Percentiles rank a stretch among this genome's conserved stretches.
These are phyloP conservation scores for Penicillium pancosmium DNA, from an alignment of 495 filamentous ascomycete genomes.

Conservation along the genomic window DNA sequence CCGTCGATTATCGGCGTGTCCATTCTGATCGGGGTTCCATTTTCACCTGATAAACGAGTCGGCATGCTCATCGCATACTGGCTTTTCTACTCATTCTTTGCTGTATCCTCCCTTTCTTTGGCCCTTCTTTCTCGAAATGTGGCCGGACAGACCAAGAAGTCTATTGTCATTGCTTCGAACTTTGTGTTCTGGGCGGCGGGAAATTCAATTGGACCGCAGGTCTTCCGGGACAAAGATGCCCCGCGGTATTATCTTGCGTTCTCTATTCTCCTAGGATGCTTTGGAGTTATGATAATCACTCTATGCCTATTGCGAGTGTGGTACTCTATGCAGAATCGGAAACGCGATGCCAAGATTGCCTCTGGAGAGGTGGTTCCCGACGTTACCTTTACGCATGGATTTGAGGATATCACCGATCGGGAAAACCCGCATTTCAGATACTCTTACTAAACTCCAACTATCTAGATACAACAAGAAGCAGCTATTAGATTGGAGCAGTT, in stretches of 20 bases:
- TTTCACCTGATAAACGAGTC: constrained; percentile 36
- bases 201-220: constrained; percentile 50
- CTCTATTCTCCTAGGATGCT: constrained; percentile 40
- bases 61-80: constrained; percentile 66
- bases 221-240: constrained; percentile 36
- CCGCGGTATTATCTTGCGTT: constrained; percentile 43
- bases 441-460: background rate
- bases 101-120: constrained; percentile 56
- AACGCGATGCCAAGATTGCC: constrained; percentile 34
- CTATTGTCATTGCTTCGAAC: constrained; percentile 42
- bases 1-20: constrained; percentile 48
- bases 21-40: constrained; percentile 14
- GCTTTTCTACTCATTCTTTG: constrained; percentile 55
- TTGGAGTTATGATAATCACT: constrained; percentile 29
- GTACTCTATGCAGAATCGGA: constrained; percentile 33
- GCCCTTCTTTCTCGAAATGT: constrained; percentile 63
- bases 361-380: constrained; percentile 28
- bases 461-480: background rate
- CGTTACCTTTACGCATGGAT: constrained; percentile 35
- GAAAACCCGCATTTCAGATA: constrained; percentile 48
- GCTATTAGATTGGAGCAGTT: too few species aligned
- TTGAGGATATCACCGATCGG: constrained; percentile 50
- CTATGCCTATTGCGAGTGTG: constrained; percentile 36
- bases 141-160: constrained; percentile 69
- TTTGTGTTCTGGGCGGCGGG: constrained; percentile 46